Evolutionary conservation across 441 rosid species (phyloP), one percentile per base, ranked within the genome.

Genomic region (Theobroma grandiflorum): DNA sequence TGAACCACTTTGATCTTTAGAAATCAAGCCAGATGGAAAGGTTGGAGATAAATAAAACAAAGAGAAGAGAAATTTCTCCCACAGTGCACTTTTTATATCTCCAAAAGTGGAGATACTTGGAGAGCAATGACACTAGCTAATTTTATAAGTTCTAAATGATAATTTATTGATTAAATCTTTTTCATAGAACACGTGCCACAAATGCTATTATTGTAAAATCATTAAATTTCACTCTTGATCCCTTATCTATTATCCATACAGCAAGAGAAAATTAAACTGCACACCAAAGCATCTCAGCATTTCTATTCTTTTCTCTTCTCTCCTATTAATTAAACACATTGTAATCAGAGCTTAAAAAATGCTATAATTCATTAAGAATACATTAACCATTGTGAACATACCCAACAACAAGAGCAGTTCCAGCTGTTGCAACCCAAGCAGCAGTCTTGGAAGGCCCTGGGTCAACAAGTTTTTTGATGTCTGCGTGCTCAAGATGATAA

Each of bases 371-470:
- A 47, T 16, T 18, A 8, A 66, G 52, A 14, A 20, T 20, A 68
- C 43, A 38, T 43, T 40, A 69, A 40, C 18, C 35, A 45, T 47
- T 67, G 58, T 74, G 78, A 43, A 83, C 94, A 52, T 80, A 95
- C 99, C 99, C 99, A 50, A 95, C 40, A 45, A 95, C 40, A 75
- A 95, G 86, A 79, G 97, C 85, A 31, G 96, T 92, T 84, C 97
- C 93, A 61, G 93, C 92, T 2, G 96, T 91, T 69, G 98, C 97
- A 66, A 94, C 67, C 65, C 68, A 85, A 61, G 94, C 62, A 42
- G 93, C 90, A 83, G 84, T 63, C 69, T 72, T 75, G 49, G 92
- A 87, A 81, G 82, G 85, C 4, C 87, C 96, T 43, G 88, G 89
- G 83, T 92, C 92, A 76, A 94, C 94, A 53, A 95, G 91, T 87